These are phyloP conservation scores for Penicillium parvum DNA, from an alignment of 495 filamentous ascomycete species.

Conservation along the genomic window DNA sequence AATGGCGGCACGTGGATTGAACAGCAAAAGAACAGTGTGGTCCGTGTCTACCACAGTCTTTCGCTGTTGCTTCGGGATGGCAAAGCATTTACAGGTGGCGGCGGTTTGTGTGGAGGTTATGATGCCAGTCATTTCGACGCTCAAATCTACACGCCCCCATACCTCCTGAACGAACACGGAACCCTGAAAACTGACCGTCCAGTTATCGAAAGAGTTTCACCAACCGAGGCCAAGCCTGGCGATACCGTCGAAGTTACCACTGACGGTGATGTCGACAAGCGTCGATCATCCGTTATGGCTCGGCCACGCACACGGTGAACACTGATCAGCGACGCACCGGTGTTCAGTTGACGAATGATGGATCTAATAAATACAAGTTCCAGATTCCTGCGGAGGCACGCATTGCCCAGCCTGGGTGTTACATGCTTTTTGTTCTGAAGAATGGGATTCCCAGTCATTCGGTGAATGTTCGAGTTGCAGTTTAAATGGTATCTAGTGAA, in stretches of 20 bases:
- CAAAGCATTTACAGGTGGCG: conserved; percentile 46
- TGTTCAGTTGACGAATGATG: conserved; percentile 18
- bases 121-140: conserved; percentile 47
- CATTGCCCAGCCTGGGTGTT: conserved; percentile 44
- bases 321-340: conserved; percentile 46
- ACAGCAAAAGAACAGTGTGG: conserved; percentile 30
- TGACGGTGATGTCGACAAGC: conserved; percentile 14
- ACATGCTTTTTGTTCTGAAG: conserved; percentile 46
- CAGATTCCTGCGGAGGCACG: conserved; percentile 39
- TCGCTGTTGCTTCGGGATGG: conserved; percentile 48
- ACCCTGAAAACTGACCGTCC: conserved; percentile 30
- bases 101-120: conserved; percentile 48
- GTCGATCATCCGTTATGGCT: conserved; percentile 38
- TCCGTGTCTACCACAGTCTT: conserved; percentile 48
- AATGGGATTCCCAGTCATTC: conserved; percentile 41
- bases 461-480: conserved; percentile 13
- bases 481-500: conserved; percentile 1
- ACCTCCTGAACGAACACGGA: conserved; percentile 42
- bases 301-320: conserved; percentile 46
- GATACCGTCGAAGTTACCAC: conserved; percentile 34
- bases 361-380: conserved; percentile 21
- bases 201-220: conserved; percentile 24
- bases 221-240: conserved; percentile 23
- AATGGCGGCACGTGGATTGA: conserved; percentile 32
- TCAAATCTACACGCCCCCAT: conserved; percentile 45